Evolutionary conservation across 176 grass and related monocot genomes (phyloP), one percentile per base, ranked within the genome.

Genomic region (Musa troglodytarum): DNA sequence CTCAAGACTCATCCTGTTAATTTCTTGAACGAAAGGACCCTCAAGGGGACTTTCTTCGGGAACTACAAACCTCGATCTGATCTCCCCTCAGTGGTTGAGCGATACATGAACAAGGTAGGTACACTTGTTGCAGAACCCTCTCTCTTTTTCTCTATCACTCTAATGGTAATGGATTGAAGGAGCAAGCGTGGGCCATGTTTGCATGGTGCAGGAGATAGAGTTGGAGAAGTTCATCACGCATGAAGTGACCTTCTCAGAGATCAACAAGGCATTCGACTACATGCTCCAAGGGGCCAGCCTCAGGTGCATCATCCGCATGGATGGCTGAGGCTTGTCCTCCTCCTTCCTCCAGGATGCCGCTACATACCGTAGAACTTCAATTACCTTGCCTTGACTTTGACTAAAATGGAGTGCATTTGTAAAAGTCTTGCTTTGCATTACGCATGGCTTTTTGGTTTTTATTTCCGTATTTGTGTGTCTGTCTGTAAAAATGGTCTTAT

Each of bases 21-120:
- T 53, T 89, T 96, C 50, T 83, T 96, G 59, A 92, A 84, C 1
- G 92, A 96, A 74, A 96, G 85, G 80, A 96, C 92, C 10, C 87
- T 96, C 9, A 96, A 96, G 85, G 92, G 92, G 20, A 96, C 92
- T 50, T 96, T 96, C 89, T 96, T 89, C 1, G 92, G 92, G n/a
- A 86, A 96, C 85, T 96, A 71, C 85, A 96, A 96, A 10, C 92
- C 92, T 0, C 82, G 89, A 53, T 86, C 92, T 0, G 92, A 96
- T 53, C 75, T 96, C 54, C 92, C 92, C 25, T 82, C 80, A 14
- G 87, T 96, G 11, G 92, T 96, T 8, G 92, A 96, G 43, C 53
- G 84, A 52, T 96, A 96, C 81, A 87, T 74, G 72, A 74, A 58
- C 53, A 74, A 74, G 72, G 72, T 74, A 58, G 1, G 8, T 20